A percentile compares a stretch with the other conserved stretches of the same genome.
Evolutionary conservation across 2,329 filamentous ascomycete genomes (phyloP).

Genomic region (Tolypocladium amazonense): DNA sequence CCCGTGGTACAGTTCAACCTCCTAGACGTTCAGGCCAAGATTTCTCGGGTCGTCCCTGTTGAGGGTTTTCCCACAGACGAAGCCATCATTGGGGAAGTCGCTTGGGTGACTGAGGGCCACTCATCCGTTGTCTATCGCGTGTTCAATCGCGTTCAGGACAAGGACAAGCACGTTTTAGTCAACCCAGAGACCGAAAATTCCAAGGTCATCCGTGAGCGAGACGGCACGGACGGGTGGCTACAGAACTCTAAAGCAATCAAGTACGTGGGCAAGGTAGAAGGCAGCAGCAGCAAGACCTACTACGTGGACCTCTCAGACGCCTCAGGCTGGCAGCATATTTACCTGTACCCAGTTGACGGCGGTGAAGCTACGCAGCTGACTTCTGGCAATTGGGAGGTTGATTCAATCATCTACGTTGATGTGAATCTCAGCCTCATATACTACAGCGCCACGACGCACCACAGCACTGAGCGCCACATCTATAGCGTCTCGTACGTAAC

Average conservation of each 20-base stretch:
- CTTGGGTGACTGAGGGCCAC: constrained; percentile 54
- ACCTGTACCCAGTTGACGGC: constrained; percentile 48
- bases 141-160: constrained; percentile 59
- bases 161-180: constrained; percentile 51
- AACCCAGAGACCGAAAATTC: constrained; percentile 36
- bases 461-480: constrained; percentile 57
- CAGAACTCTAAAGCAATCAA: constrained; percentile 46
- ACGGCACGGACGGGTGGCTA: constrained; percentile 51
- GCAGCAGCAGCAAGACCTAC: constrained; percentile 29
- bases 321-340: constrained; percentile 60
- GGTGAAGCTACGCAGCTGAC: constrained; percentile 48
- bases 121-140: constrained; percentile 52
- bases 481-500: constrained; percentile 54
- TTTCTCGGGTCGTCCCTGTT: constrained; percentile 35
- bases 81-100: constrained; percentile 55
- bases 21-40: constrained; percentile 37
- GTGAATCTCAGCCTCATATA: constrained; percentile 44
- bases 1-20: constrained; percentile 53
- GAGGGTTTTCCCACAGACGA: constrained; percentile 49
- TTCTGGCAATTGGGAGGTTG: constrained; percentile 55
- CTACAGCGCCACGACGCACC: constrained; percentile 53
- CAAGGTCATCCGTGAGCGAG: constrained; percentile 41
- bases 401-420: constrained; percentile 48
- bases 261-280: constrained; percentile 38
- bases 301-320: constrained; percentile 59